Evolutionary conservation across 1,139 yeast species (phyloP).

Genomic region (Blastobotrys petasosporus): DNA sequence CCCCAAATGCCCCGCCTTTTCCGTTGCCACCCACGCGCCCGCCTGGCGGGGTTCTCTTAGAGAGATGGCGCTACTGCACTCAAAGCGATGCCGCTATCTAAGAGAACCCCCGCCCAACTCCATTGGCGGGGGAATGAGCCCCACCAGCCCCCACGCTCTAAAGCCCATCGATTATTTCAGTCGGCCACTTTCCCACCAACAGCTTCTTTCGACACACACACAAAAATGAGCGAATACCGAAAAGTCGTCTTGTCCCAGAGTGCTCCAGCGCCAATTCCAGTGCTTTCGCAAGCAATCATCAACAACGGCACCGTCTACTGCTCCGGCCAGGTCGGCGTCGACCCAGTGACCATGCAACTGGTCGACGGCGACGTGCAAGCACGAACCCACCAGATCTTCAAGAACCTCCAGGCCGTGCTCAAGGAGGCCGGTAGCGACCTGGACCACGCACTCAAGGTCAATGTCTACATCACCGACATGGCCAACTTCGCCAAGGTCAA

Average conservation of each 20-base stretch:
- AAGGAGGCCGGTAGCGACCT: slow-evolving; percentile 45
- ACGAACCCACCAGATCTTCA: slow-evolving; percentile 24
- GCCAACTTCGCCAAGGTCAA: slow-evolving; percentile 43
- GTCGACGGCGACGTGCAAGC: slow-evolving; percentile 27
- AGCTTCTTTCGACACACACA: not conserved
- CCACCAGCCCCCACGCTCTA: no score
- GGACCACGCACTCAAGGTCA: slow-evolving; percentile 47
- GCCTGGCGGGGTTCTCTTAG: no score
- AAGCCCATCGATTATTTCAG: no score
- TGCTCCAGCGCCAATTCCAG: slow-evolving; percentile 28
- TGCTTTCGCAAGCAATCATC: slow-evolving; percentile 44
- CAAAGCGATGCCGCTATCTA: no score
- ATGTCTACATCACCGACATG: slow-evolving; percentile 45
- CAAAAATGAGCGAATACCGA: slow-evolving; percentile 2
- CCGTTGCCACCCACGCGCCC: no score
- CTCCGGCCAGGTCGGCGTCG: slow-evolving; percentile 41
- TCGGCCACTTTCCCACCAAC: no score
- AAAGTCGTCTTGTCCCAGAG: slow-evolving; percentile 19
- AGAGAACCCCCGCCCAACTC: no score
- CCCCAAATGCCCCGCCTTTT: no score
- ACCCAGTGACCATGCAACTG: slow-evolving; percentile 33
- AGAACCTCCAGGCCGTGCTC: slow-evolving; percentile 39
- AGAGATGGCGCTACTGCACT: no score
- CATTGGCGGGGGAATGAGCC: slow-evolving; percentile 1
- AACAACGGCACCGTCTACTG: slow-evolving; percentile 50